Evolutionary conservation across 2,329 filamentous ascomycete genomes (phyloP).

Genomic region (Claviceps purpurea): DNA sequence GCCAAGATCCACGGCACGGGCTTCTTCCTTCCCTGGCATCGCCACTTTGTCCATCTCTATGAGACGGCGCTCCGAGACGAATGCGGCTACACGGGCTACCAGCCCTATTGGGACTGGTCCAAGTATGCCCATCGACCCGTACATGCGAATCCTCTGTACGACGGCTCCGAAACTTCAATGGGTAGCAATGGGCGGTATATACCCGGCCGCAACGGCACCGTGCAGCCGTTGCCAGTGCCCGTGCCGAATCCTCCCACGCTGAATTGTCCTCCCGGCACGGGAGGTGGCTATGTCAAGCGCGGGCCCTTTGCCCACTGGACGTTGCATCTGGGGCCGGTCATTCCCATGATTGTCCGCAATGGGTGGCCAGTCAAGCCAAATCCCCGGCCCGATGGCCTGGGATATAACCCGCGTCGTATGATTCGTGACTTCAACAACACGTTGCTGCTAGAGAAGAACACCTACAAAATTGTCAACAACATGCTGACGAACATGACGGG

Average conservation of each 20-base stretch:
- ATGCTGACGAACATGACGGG: not conserved
- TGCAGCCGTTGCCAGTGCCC: not conserved
- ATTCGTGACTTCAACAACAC: slow-evolving; percentile 2
- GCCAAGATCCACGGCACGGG: not conserved
- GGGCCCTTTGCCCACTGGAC: slow-evolving; percentile 1
- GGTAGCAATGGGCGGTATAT: slow-evolving; percentile 1
- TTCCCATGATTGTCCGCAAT: not conserved
- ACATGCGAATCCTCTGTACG: slow-evolving; percentile 1
- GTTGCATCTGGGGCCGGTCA: slow-evolving; percentile 2
- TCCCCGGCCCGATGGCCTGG: not conserved
- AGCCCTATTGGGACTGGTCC: slow-evolving; percentile 5
- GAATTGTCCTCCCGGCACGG: not conserved
- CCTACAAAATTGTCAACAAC: not conserved
- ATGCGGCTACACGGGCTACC: slow-evolving; percentile 22
- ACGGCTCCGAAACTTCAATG: slow-evolving; percentile 2
- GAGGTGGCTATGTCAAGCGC: slow-evolving; percentile 4
- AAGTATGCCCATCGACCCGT: not conserved
- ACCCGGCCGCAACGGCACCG: not conserved
- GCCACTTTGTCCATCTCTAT: slow-evolving; percentile 24
- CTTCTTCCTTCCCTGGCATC: slow-evolving; percentile 21
- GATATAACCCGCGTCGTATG: slow-evolving; percentile 6
- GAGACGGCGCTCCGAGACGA: slow-evolving; percentile 26
- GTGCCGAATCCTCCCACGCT: not conserved
- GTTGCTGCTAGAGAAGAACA: not conserved
- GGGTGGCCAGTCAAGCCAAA: not conserved